Evolutionary conservation across 2,329 filamentous ascomycete species (phyloP).

Genomic region (Rutstroemia sp.): DNA sequence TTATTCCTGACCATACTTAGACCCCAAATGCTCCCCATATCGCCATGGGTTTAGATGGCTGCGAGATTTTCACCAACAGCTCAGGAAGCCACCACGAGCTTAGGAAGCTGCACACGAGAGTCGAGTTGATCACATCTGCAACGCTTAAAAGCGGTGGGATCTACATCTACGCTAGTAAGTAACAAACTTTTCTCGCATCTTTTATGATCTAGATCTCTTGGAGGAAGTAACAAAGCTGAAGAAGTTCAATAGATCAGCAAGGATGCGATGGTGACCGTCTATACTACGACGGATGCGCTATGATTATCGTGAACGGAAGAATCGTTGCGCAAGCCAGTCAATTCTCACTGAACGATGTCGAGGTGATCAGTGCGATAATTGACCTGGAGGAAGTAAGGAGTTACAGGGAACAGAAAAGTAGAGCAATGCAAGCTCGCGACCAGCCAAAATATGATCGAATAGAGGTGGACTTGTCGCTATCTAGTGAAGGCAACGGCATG

Average conservation of each 20-base stretch:
- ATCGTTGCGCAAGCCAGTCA: constrained; percentile 49
- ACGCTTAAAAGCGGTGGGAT: constrained; percentile 55
- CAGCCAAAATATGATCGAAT: constrained; percentile 34
- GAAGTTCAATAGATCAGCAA: constrained; percentile 36
- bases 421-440: constrained; percentile 15
- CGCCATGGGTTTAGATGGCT: constrained; percentile 58
- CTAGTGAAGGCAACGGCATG: constrained; percentile 33
- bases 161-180: constrained; percentile 47
- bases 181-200: too few species aligned
- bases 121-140: constrained; percentile 59
- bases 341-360: constrained; percentile 45
- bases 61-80: constrained; percentile 66
- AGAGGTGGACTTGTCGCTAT: constrained; percentile 37
- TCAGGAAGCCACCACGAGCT: constrained; percentile 62
- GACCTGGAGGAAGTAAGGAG: constrained; percentile 65
- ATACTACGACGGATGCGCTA: constrained; percentile 50
- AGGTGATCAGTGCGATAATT: constrained; percentile 58
- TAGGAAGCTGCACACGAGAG: constrained; percentile 55
- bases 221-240: too few species aligned
- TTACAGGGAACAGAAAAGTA: constrained; percentile 37
- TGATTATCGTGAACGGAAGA: constrained; percentile 55
- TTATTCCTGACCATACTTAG: too few species aligned
- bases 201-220: too few species aligned
- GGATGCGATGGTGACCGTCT: constrained; percentile 50
- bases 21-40: constrained; percentile 40